Evolutionary conservation across 768 basidiomycete genomes (phyloP), one percentile per base, ranked within the genome.

Genomic region (Suillus weaverae): DNA sequence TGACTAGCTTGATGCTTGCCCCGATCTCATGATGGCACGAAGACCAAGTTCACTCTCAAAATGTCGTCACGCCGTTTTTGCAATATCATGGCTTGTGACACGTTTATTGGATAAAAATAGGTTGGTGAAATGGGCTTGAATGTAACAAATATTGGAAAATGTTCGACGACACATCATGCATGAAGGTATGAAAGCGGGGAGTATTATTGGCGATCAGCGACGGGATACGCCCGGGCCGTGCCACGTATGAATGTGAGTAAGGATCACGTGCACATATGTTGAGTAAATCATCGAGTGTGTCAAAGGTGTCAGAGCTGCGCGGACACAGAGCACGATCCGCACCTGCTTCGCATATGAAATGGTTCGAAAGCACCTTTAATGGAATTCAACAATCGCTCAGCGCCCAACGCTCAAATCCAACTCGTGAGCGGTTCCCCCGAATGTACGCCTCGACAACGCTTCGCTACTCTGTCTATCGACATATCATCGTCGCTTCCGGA

Each of bases 401-500:
- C 7, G 78, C 81, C 5, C 66, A 69, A 39, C 78, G 79, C 33
- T 72, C 72, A 66, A 73, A 64, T 71, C 74, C 54, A 77, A 67
- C 61, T 22, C 72, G 71, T 16, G 68, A 70, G 13, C 66, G 55
- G 41, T 76, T 80, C 66, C 69, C 79, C 65, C 67, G 70, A 0
- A 74, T 82, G 22, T 87, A 86, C 69, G 67, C 77, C 9, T 71
- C 77, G 26, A 66, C 73, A 3, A 75, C 77, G 16, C 74, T 86
- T 1, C 80, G 82, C 0, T 78, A 81, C 66, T 84, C 89, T 0
- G 74, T 90, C 18, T 90, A 88, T 70, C 86, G 95, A 7, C 94
- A 97, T 72, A 76, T 94, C 35, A 77, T 91, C 62, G 90, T 94
- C n/a, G 82, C 4, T 85, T 87, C 67, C 82, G 81, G 32, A 78